Evolutionary conservation across 2,329 filamentous ascomycete species (phyloP).

Genomic region (Pseudogymnoascus sp.): DNA sequence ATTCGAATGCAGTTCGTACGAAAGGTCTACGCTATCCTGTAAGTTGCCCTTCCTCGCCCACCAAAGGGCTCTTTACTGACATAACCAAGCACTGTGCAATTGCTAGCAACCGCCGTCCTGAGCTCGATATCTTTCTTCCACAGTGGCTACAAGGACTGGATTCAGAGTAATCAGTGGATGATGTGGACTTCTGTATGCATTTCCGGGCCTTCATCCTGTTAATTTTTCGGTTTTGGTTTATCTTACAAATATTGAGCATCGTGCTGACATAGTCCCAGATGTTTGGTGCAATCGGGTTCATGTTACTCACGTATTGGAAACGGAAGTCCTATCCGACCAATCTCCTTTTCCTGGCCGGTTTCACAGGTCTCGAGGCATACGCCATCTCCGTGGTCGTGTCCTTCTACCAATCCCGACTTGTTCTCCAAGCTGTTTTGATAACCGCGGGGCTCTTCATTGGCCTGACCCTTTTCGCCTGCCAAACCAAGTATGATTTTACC

Average conservation of each 20-base stretch:
- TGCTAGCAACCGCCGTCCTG: slow-evolving; percentile 74
- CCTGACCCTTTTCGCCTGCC: slow-evolving; percentile 83
- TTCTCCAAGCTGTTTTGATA: slow-evolving; percentile 82
- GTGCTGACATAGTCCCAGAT: slow-evolving; percentile 40
- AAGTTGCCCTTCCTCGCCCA: slow-evolving; percentile 27
- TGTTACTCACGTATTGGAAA: slow-evolving; percentile 90
- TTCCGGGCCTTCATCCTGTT: neutral
- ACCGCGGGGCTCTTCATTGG: slow-evolving; percentile 78
- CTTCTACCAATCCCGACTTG: slow-evolving; percentile 76
- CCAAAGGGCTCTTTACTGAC: neutral
- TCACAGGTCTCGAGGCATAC: slow-evolving; percentile 91
- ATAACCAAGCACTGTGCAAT: slow-evolving; percentile 64
- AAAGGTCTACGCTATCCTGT: slow-evolving; percentile 95
- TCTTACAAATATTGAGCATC: neutral
- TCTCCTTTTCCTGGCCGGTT: slow-evolving; percentile 81
- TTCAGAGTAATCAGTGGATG: slow-evolving; percentile 74
- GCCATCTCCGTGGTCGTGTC: slow-evolving; percentile 86
- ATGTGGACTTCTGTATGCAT: slow-evolving; percentile 70
- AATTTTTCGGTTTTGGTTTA: neutral
- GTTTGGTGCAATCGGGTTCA: slow-evolving; percentile 74
- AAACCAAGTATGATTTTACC: slow-evolving; percentile 97
- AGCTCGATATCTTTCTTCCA: slow-evolving; percentile 84
- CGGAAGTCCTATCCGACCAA: slow-evolving; percentile 93
- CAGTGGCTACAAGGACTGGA: slow-evolving; percentile 71
- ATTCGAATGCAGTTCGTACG: slow-evolving; percentile 95